Evolutionary conservation across 371 early-diverging fungal genomes (phyloP).

Genomic region (Mucor mucedo): DNA sequence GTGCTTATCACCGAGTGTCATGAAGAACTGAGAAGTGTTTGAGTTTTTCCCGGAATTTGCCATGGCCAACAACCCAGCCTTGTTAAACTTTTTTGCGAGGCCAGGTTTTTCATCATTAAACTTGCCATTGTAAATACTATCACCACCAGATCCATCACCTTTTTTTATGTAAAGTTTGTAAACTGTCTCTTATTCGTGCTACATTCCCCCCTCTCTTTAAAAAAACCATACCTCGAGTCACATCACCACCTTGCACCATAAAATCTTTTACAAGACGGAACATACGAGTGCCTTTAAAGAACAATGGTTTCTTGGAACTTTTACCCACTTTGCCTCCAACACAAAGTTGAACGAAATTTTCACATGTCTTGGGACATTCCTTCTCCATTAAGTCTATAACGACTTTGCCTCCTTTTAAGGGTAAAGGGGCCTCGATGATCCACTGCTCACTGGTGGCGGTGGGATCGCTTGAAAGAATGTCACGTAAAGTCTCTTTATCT

Average conservation of each 20-base stretch:
- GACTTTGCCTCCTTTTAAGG: constrained; percentile 55
- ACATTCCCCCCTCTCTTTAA: no score
- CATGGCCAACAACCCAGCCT: constrained; percentile 71
- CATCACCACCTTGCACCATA: constrained; percentile 85
- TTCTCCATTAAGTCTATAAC: constrained; percentile 53
- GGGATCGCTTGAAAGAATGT: constrained; percentile 50
- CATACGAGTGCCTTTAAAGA: constrained; percentile 52
- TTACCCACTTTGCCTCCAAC: constrained; percentile 55
- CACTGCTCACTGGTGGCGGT: constrained; percentile 36
- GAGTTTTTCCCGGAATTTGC: constrained; percentile 84
- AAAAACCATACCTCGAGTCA: constrained; percentile 57
- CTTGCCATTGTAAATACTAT: constrained; percentile 69
- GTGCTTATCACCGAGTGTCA: constrained; percentile 58
- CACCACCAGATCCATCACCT: constrained; percentile 80
- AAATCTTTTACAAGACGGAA: constrained; percentile 67
- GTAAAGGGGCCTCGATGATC: constrained; percentile 40
- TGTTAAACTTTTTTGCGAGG: constrained; percentile 53
- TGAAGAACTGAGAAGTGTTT: constrained; percentile 87
- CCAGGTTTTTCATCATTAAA: constrained; percentile 78
- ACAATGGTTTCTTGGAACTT: constrained; percentile 59
- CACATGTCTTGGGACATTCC: constrained; percentile 66
- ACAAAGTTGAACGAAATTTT: constrained; percentile 65
- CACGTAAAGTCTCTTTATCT: constrained; percentile 49
- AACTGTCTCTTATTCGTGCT: no score
- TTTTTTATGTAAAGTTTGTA: constrained; percentile 4